These are phyloP conservation scores for Fusarium nodosum DNA, from an alignment of 2,329 filamentous ascomycete genomes.

Conservation along the genomic window DNA sequence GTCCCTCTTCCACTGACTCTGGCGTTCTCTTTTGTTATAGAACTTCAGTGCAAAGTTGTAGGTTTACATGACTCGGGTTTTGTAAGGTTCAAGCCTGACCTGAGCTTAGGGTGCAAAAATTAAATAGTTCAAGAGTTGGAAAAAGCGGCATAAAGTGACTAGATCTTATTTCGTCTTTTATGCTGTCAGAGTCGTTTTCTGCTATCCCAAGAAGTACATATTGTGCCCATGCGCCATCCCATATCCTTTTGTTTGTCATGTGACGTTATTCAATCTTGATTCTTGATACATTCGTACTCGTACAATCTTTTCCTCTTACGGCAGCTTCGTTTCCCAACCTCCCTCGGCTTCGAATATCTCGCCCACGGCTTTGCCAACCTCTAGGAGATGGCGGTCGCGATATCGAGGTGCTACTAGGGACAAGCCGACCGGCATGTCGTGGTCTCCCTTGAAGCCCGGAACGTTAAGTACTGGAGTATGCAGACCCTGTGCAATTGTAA, in stretches of 20 bases:
- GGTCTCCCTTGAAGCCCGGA: conserved; percentile 69
- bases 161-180: neutral
- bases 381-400: conserved; percentile 60
- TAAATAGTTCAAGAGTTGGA: conserved; percentile 1
- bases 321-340: conserved; percentile 46
- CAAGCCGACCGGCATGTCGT: conserved; percentile 70
- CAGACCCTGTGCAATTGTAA: conserved; percentile 55
- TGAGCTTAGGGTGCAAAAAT: neutral
- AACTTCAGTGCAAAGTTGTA: conserved; percentile 15
- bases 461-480: conserved; percentile 75
- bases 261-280: conserved; percentile 12
- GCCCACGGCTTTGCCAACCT: conserved; percentile 57
- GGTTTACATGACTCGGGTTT: conserved; percentile 7
- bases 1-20: conserved; percentile 29
- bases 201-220: neutral
- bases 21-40: conserved; percentile 40
- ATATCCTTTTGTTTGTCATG: neutral
- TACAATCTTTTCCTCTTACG: conserved; percentile 6
- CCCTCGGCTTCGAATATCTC: conserved; percentile 53
- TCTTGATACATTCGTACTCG: neutral
- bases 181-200: neutral
- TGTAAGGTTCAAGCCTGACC: conserved; percentile 24
- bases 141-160: neutral
- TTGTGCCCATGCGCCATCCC: conserved; percentile 13
- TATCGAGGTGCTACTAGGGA: conserved; percentile 65